Conservation (phyloP, 2,329 filamentous ascomycete genomes). For the Colletotrichum gloeosporioides region DNA sequence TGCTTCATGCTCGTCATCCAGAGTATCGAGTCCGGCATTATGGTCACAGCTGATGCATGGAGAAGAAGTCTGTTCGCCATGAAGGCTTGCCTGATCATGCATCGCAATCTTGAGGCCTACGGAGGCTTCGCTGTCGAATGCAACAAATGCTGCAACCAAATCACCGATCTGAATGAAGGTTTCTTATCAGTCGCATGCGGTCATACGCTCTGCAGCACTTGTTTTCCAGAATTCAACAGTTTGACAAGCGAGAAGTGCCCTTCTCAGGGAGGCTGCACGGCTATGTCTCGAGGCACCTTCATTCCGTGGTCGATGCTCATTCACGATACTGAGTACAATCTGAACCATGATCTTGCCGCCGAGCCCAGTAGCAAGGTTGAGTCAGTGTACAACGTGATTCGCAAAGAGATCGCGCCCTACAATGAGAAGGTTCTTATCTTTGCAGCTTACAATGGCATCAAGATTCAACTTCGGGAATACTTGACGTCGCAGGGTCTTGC, state of each 20-base stretch:
- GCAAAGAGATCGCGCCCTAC: conserved; percentile 20
- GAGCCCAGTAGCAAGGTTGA: conserved; percentile 23
- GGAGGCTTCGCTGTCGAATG: background rate
- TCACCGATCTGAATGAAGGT: background rate
- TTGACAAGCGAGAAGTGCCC: background rate
- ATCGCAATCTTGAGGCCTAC: background rate
- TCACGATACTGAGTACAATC: background rate
- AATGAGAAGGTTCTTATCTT: conserved; percentile 40
- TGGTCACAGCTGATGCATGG: background rate
- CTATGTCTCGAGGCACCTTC: background rate
- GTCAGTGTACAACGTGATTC: conserved; percentile 28
- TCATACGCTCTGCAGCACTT: background rate
- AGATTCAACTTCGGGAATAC: conserved; percentile 26
- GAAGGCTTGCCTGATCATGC: background rate
- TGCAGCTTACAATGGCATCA: conserved; percentile 35
- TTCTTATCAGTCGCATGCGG: conserved; percentile 2
- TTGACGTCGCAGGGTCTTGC: conserved; percentile 18
- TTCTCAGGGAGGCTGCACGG: background rate
- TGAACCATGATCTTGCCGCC: background rate
- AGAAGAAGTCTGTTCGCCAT: background rate
- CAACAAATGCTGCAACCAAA: background rate
- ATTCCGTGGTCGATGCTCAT: background rate
- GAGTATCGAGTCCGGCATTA: conserved; percentile 15
- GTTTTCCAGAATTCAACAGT: background rate
- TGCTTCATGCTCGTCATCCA: conserved; percentile 25